Conservation (phyloP, 75 land plant genomes). For the Picea glauca region DNA sequence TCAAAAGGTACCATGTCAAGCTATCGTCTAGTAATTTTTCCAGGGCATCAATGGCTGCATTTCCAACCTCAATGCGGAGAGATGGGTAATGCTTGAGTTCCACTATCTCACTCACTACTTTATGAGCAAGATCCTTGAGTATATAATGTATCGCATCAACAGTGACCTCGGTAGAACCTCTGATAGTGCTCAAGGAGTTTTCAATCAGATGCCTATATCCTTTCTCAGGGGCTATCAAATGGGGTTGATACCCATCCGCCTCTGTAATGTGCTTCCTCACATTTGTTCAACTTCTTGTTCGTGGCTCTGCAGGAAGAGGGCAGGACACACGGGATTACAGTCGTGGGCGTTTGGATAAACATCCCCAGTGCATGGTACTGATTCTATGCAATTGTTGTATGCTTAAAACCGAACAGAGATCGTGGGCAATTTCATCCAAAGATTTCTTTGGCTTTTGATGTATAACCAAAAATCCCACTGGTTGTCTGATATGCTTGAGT, state of each 20-base stretch:
- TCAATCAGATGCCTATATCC: slow-evolving; percentile 94
- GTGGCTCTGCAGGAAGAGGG: no score
- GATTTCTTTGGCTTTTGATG: slow-evolving; percentile 92
- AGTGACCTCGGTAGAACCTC: no score
- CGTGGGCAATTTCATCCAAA: slow-evolving; percentile 80
- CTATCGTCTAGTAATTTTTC: no score
- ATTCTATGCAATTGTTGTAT: slow-evolving; percentile 61
- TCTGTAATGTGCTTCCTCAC: slow-evolving; percentile 83
- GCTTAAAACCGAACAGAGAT: slow-evolving; percentile 81
- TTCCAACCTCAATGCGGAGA: no score
- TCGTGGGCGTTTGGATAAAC: no score
- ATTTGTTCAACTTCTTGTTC: slow-evolving; percentile 19
- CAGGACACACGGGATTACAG: no score
- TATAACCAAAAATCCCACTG: slow-evolving; percentile 94
- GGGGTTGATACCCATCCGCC: slow-evolving; percentile 98
- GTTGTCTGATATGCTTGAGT: slow-evolving; percentile 87
- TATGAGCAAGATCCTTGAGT: no score
- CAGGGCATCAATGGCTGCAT: no score
- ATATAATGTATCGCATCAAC: no score
- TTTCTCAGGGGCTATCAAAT: slow-evolving; percentile 97
- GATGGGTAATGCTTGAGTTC: no score
- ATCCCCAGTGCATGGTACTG: slow-evolving; percentile 66
- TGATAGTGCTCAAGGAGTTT: slow-evolving; percentile 51
- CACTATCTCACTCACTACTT: no score
- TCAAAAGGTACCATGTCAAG: no score